Evolutionary conservation across 1,284 basidiomycete genomes (phyloP).

Genomic region (Agroathelia rolfsii): DNA sequence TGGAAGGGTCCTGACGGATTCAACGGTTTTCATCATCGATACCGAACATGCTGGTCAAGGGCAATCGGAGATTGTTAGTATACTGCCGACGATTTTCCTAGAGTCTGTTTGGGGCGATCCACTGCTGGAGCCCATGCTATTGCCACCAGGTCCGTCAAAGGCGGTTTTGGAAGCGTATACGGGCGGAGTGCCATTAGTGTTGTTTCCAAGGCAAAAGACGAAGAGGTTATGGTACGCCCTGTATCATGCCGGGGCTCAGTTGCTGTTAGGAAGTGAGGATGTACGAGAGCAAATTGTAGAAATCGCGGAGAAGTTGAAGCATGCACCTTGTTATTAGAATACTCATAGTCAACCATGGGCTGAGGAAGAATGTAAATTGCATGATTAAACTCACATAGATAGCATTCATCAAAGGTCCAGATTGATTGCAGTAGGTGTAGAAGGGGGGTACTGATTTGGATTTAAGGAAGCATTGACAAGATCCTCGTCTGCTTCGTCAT

Average conservation of each 20-base stretch:
- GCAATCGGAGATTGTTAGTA: slow-evolving; percentile 26
- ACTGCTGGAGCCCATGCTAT: slow-evolving; percentile 52
- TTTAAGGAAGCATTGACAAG: not conserved
- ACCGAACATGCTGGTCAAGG: slow-evolving; percentile 16
- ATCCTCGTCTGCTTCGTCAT: slow-evolving; percentile 22
- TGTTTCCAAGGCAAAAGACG: slow-evolving; percentile 51
- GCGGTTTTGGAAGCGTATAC: slow-evolving; percentile 53
- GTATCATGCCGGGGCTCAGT: slow-evolving; percentile 44
- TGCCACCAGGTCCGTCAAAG: slow-evolving; percentile 33
- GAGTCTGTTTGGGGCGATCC: slow-evolving; percentile 70
- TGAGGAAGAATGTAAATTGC: not conserved
- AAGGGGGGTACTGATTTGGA: not conserved
- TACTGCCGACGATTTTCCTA: slow-evolving; percentile 36
- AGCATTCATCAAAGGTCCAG: not conserved
- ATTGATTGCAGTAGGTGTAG: not conserved
- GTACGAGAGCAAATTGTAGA: slow-evolving; percentile 35
- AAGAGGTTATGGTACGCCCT: slow-evolving; percentile 68
- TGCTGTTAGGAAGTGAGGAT: slow-evolving; percentile 26
- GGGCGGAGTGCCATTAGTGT: slow-evolving; percentile 32
- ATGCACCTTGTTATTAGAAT: slow-evolving; percentile 36
- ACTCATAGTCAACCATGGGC: not conserved
- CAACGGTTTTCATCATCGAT: too few species aligned
- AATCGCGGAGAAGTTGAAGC: slow-evolving; percentile 28
- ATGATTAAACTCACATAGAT: too few species aligned
- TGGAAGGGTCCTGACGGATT: slow-evolving; percentile 46